Conservation (phyloP, 1,284 basidiomycete species). For the Butyriboletus regius region DNA sequence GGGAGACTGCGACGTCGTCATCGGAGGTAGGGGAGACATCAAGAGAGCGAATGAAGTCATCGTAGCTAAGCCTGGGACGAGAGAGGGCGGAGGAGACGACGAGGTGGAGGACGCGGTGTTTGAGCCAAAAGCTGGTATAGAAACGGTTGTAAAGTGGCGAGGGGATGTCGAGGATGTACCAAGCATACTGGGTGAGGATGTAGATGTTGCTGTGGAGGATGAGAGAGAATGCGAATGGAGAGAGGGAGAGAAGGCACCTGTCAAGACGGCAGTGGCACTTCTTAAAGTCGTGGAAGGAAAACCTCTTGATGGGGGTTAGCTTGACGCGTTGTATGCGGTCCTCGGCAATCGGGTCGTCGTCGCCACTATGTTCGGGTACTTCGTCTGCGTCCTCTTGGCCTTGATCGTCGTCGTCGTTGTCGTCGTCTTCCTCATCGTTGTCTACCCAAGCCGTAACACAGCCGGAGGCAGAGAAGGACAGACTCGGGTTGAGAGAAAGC, state of each 20-base stretch:
- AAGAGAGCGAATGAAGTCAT: conserved; percentile 36
- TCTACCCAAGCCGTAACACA: conserved; percentile 31
- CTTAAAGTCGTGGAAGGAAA: conserved; percentile 41
- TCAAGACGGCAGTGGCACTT: conserved; percentile 31
- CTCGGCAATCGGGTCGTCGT: conserved; percentile 15
- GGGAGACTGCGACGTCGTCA: conserved; percentile 18
- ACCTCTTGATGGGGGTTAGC: conserved; percentile 41
- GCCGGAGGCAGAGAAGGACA: conserved; percentile 32
- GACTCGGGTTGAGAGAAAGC: conserved; percentile 16
- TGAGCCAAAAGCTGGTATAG: conserved; percentile 42
- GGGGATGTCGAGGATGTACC: conserved; percentile 56
- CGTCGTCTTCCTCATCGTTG: conserved; percentile 21
- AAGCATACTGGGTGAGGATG: conserved; percentile 42
- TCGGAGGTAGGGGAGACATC: conserved; percentile 25
- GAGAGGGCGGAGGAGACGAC: conserved; percentile 35
- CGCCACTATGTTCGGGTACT: conserved; percentile 26
- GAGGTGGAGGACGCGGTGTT: conserved; percentile 44
- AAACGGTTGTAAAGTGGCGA: conserved; percentile 38
- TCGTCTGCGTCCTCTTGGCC: conserved; percentile 20
- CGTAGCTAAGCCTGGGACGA: conserved; percentile 32
- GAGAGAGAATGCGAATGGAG: conserved; percentile 1
- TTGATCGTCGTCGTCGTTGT: conserved; percentile 22
- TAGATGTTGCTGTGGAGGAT: conserved; percentile 35
- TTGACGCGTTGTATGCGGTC: conserved; percentile 33
- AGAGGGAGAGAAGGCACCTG: conserved; percentile 27